Evolutionary conservation across 176 grass and related monocot genomes (phyloP), one percentile per base, ranked within the genome.

Genomic region (Cenchrus purpureus): DNA sequence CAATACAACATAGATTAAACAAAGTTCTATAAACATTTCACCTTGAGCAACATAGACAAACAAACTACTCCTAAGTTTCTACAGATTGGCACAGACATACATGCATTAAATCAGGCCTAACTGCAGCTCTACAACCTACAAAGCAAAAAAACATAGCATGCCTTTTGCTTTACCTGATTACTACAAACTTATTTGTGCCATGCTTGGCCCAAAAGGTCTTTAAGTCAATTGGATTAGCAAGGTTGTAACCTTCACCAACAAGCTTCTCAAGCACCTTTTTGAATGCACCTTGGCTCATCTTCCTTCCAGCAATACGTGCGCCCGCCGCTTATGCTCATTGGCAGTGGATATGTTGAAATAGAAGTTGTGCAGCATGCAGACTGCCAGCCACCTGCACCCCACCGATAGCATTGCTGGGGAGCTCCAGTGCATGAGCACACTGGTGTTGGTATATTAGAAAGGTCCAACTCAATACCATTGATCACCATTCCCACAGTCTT

Each of bases 261-360:
- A 94, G 83, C 86, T 92, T 97, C 78, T 97, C 95, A 65, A 97
- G 84, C 74, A 97, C 95, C 83, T 97, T 97, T 82, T 97, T 97
- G 80, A 97, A 97, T 46, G 94, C 94, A 57, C 94, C 94, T 78
- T 97, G 94, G 74, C 87, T 94, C 94, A 97, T 97, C 77, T 97
- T 97, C 82, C 94, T 82, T 68, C 94, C 94, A 44, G 94, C 94
- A 65, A 97, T 94, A n/a, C 94, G 85, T 19, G 90, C 90, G 0
- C 92, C 16, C 92, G 60, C 29, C 90, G 71, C 66, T 97, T 97
- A n/a, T 5, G 87, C 79, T 97, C 95, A 97, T 97, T 54, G 95
- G 95, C 10, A 97, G 85, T 6, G 95, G 95, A 52, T 91, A 92
- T 1, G 83, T 82, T 2, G 95, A 97, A 66, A 97, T 94, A 64